These are phyloP conservation scores for Rubia tinctorum DNA, from an alignment of 305 asterid genomes.

Conservation along the genomic window DNA sequence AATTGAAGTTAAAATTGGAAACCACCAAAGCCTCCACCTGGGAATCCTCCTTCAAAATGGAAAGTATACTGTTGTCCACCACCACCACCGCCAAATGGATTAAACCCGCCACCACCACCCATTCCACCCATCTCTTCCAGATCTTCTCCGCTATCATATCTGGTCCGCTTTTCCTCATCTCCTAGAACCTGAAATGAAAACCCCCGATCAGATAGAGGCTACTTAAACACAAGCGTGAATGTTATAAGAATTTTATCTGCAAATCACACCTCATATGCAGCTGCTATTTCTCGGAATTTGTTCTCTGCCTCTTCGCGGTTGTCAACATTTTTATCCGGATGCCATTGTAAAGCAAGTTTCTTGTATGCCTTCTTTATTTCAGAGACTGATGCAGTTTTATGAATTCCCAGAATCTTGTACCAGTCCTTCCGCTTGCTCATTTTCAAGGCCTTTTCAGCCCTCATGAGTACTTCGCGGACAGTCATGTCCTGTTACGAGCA, in stretches of 20 bases:
- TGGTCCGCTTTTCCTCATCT: constrained; percentile 75
- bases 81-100: constrained; percentile 50
- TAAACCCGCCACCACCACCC: constrained; percentile 78
- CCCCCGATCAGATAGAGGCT: not conserved
- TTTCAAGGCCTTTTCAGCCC: constrained; percentile 77
- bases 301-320: constrained; percentile 95
- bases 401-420: constrained; percentile 87
- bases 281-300: constrained; percentile 91
- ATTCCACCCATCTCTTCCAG: constrained; percentile 60
- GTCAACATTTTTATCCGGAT: constrained; percentile 64
- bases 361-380: constrained; percentile 96
- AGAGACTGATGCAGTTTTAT: constrained; percentile 62
- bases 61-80: constrained; percentile 70
- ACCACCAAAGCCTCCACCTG: constrained; percentile 65
- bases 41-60: constrained; percentile 81
- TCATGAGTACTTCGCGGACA: constrained; percentile 61
- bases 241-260: not conserved
- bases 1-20: constrained; percentile 23
- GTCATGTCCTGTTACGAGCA: constrained; percentile 54
- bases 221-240: not conserved
- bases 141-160: constrained; percentile 82
- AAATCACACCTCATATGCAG: constrained; percentile 81
- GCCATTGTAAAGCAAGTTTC: constrained; percentile 95
- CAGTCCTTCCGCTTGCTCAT: constrained; percentile 90
- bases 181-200: constrained; percentile 55